Evolutionary conservation across 2,329 filamentous ascomycete species (phyloP).

Genomic region (Botryotinia globosa): DNA sequence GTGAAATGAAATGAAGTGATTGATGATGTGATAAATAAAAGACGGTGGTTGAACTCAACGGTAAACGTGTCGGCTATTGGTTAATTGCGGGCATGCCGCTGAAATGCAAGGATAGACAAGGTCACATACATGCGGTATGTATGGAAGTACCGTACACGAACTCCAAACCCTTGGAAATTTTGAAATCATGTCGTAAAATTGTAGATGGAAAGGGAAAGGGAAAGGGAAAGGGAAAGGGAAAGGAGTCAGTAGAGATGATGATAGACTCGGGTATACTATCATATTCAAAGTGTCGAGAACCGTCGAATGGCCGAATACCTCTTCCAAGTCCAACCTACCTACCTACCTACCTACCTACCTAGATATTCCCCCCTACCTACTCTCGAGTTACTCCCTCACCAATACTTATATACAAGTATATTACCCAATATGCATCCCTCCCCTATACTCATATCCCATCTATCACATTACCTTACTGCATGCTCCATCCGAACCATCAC

Average conservation of each 20-base stretch:
- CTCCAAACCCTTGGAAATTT: background rate
- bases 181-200: background rate
- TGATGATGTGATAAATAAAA: conserved; percentile 1
- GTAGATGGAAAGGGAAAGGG: background rate
- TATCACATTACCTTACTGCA: background rate
- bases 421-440: background rate
- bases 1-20: conserved; percentile 12
- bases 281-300: background rate
- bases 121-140: background rate
- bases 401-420: background rate
- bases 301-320: background rate
- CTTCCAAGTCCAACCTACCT: background rate
- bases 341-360: background rate
- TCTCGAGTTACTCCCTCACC: background rate
- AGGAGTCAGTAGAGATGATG: background rate
- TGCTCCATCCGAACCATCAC: background rate
- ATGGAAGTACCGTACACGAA: background rate
- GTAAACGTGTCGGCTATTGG: background rate
- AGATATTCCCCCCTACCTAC: background rate
- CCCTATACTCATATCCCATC: background rate
- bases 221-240: background rate
- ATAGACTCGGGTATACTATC: background rate
- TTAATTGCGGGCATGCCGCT: background rate
- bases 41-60: background rate
- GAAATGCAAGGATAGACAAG: background rate